These are phyloP conservation scores for Neonectria sp. DNA, from an alignment of 2,329 filamentous ascomycete genomes.

Conservation along the genomic window DNA sequence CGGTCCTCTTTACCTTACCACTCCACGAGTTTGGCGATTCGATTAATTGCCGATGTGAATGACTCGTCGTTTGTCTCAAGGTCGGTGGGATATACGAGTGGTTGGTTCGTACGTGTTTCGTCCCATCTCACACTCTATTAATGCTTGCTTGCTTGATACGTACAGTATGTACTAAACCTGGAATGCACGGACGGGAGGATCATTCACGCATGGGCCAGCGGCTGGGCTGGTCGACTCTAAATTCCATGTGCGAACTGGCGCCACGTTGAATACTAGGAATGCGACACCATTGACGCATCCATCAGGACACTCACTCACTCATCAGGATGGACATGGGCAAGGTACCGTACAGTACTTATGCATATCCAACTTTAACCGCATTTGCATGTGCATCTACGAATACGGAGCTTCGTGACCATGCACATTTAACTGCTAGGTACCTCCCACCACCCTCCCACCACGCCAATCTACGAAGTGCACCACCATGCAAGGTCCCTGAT, in stretches of 20 bases:
- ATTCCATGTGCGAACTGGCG: not conserved
- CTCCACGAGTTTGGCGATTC: too few relatives aligned
- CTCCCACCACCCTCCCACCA: constrained; percentile 10
- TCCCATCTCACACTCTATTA: too few relatives aligned
- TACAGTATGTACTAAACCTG: too few relatives aligned
- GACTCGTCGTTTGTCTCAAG: too few relatives aligned
- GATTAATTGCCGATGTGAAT: too few relatives aligned
- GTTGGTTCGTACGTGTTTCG: too few relatives aligned
- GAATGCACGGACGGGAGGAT: not conserved
- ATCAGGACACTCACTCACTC: not conserved
- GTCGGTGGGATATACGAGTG: too few relatives aligned
- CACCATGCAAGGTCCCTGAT: constrained; percentile 33
- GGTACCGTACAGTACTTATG: not conserved
- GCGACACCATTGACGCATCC: not conserved
- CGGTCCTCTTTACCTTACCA: too few relatives aligned
- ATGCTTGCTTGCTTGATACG: too few relatives aligned
- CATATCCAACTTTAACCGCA: not conserved
- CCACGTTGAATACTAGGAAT: not conserved
- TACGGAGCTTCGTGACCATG: not conserved
- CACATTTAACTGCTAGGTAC: not conserved
- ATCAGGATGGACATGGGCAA: too few relatives aligned
- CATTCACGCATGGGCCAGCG: not conserved
- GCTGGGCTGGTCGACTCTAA: not conserved
- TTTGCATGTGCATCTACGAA: not conserved
- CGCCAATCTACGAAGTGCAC: constrained; percentile 16